Base-by-base conservation (phyloP, 495 filamentous ascomycete species). In the Tirmania nivea region DNA sequence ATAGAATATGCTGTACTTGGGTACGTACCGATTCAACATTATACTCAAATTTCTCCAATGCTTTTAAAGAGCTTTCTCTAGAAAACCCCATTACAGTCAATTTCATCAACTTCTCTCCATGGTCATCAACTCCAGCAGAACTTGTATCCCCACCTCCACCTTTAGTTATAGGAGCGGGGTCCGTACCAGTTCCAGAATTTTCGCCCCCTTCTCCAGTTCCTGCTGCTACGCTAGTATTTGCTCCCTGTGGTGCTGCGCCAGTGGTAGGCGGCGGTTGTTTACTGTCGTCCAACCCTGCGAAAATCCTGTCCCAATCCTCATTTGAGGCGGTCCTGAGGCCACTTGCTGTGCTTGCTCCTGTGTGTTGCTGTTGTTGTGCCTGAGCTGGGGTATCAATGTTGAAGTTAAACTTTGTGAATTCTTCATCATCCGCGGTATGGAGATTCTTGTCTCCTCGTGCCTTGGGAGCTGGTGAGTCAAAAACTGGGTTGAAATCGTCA, bases 221-320 rank as follows among this genome's bases (percentile, higher is more conserved):
- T 54, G 47, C 25, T 31, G 35, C 52, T 37, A 45, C 57, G 55
- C 39, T 65, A 34, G 58, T 47, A 47, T 51, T 55, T 61, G 45
- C 52, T 56, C 20, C 51, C 53, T 0, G 59, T 56, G 10, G 57
- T 55, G 14, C 63, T 56, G 39, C 39, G 65, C 61, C 34, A 61
- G 61, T 1, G 65, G 53, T 6, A 68, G 59, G 9, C 65, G 59
- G 10, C 73, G 68, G 57, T 69, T 73, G 25, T 20, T 50, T 50
- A 6, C 16, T 19, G 48, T 50, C 70, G 37, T 87, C 82, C 7
- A 92, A 68, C 34, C 81, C 78, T 3, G 86, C 83, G 64, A 95
- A 95, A 25, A 97, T 86, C 19, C 86, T 83, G 57, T 95, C 90
- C 90, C 90, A 97, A 60, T 96, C 89, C 57, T 94, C 83, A 11